Evolutionary conservation across 352 stramenopile species (phyloP).

Genomic region (Phytophthora litchii): DNA sequence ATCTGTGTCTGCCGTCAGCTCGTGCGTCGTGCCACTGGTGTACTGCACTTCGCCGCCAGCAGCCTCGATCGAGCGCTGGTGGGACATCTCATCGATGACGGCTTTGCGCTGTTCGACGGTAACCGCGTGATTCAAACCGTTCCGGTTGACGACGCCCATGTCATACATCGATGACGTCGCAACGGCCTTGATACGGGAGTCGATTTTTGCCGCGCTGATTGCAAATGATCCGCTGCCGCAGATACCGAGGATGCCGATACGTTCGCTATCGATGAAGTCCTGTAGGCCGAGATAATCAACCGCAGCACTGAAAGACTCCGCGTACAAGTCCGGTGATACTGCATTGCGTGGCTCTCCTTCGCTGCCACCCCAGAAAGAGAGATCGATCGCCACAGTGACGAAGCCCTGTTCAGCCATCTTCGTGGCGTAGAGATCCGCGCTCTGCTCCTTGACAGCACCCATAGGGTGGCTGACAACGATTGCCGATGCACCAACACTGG

Average conservation of each 20-base stretch:
- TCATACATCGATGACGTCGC: slow-evolving; percentile 19
- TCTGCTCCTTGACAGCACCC: slow-evolving; percentile 29
- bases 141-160: slow-evolving; percentile 8
- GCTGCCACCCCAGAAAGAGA: slow-evolving; percentile 21
- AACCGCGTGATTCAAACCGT: slow-evolving; percentile 5
- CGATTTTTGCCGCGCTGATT: slow-evolving; percentile 25
- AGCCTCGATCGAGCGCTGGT: slow-evolving; percentile 13
- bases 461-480: slow-evolving; percentile 17
- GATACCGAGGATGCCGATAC: slow-evolving; percentile 15
- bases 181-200: slow-evolving; percentile 24
- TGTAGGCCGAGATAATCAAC: slow-evolving; percentile 18
- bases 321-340: slow-evolving; percentile 5
- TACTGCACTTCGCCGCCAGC: slow-evolving; percentile 7
- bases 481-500: too few species aligned
- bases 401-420: slow-evolving; percentile 28
- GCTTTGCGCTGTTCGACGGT: slow-evolving; percentile 12
- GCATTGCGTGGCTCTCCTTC: slow-evolving; percentile 16
- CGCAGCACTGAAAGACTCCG: slow-evolving; percentile 18
- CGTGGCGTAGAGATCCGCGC: slow-evolving; percentile 20
- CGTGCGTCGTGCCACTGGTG: slow-evolving; percentile 2
- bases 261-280: slow-evolving; percentile 10
- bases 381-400: slow-evolving; percentile 17
- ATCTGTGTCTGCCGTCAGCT: slow-evolving; percentile 9
- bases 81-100: background rate
- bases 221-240: slow-evolving; percentile 18